These are phyloP conservation scores for Tulasnella sp. DNA, from an alignment of 768 basidiomycete species.

Conservation along the genomic window DNA sequence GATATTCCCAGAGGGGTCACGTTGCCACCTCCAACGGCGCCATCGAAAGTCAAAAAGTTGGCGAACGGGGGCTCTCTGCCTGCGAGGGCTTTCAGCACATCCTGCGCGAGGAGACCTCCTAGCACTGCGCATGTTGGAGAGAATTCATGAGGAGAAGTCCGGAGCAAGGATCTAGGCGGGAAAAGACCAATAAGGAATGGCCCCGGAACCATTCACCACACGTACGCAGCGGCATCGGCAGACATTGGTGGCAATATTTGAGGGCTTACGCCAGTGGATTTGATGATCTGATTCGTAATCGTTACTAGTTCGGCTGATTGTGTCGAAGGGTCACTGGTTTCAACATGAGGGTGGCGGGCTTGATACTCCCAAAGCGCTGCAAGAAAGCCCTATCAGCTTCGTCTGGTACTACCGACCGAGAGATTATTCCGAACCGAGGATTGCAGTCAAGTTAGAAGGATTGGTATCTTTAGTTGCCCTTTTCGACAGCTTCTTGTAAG, in stretches of 20 bases:
- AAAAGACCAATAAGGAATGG: background rate
- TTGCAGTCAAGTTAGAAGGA: constrained; percentile 68
- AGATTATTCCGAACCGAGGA: constrained; percentile 59
- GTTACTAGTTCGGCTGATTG: constrained; percentile 56
- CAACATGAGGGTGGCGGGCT: constrained; percentile 54
- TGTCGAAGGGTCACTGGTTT: constrained; percentile 45
- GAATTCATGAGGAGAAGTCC: constrained; percentile 80
- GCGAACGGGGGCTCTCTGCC: constrained; percentile 91
- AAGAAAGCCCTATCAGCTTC: constrained; percentile 5
- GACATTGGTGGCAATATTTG: constrained; percentile 64
- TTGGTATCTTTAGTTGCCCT: constrained; percentile 83
- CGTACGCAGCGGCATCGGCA: constrained; percentile 64
- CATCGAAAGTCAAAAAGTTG: constrained; percentile 90
- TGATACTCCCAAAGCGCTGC: constrained; percentile 87
- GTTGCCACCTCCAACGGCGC: constrained; percentile 73
- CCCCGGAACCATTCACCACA: constrained; percentile 6
- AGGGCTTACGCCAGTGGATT: constrained; percentile 68
- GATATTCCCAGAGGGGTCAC: constrained; percentile 45
- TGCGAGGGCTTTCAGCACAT: constrained; percentile 87
- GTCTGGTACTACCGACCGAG: background rate
- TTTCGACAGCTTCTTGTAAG: constrained; percentile 71
- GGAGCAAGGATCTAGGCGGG: constrained; percentile 60
- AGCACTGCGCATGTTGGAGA: constrained; percentile 93
- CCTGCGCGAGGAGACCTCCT: constrained; percentile 93
- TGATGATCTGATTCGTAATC: constrained; percentile 66